Percentiles rank a stretch among this genome's conserved stretches.
Evolutionary conservation across 2,329 filamentous ascomycete genomes (phyloP).

Genomic region (Colletotrichum karsti): DNA sequence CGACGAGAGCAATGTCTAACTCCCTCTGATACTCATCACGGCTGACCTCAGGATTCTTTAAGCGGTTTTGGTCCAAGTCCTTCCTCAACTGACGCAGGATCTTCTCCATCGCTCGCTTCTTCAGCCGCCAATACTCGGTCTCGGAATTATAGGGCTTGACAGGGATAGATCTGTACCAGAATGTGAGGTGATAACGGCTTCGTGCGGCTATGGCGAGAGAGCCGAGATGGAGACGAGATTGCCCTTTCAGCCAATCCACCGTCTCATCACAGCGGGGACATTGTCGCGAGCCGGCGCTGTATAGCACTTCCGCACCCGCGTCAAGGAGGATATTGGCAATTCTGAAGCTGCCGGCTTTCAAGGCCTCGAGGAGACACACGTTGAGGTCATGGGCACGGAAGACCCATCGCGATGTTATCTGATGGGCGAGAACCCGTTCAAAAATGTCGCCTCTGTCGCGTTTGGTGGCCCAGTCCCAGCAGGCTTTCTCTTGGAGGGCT

Average conservation of each 20-base stretch:
- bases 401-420: background rate
- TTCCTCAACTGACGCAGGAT: background rate
- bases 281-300: background rate
- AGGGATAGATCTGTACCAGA: background rate
- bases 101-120: background rate
- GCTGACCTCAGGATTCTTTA: background rate
- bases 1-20: background rate
- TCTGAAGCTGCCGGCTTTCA: background rate
- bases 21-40: background rate
- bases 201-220: background rate
- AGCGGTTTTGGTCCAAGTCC: background rate
- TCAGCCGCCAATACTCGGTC: background rate
- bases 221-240: background rate
- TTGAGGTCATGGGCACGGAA: background rate
- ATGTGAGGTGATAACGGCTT: background rate
- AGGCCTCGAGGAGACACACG: background rate
- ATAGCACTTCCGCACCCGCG: background rate
- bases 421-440: background rate
- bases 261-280: accelerated
- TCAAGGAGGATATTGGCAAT: background rate
- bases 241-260: no score
- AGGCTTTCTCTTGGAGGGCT: no score
- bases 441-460: background rate
- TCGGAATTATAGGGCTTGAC: background rate
- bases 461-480: background rate